Evolutionary conservation across 2,329 filamentous ascomycete species (phyloP), one percentile per base, ranked within the genome.

Genomic region (Sordariomycetes sp.): DNA sequence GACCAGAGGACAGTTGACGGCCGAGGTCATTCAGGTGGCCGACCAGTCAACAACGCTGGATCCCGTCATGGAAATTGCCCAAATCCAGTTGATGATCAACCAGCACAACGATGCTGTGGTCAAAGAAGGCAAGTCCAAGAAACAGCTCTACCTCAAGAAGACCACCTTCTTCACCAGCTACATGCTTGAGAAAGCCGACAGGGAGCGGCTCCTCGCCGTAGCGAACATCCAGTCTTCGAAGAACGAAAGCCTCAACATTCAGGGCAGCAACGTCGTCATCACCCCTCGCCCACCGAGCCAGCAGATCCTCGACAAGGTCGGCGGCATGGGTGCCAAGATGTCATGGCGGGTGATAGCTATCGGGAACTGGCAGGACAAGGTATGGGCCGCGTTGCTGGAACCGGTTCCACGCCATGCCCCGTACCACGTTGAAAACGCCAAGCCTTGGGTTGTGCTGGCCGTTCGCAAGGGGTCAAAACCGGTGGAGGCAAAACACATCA

Each of bases 141-240:
- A 59, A 26, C 63, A 59, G 30, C 68, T 92, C 39, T 70, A 75
- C 45, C 86, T 98, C 53, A 86, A 85, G 56, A 88, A 88, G 53
- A 86, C 79, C 2, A 81, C 94, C 32, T 86, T 87, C 58, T 95
- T 90, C 59, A 95, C 92, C 2, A 86, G 86, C 32, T 96, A 98
- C 58, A 75, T 94, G 58, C 80, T 98, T 43, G 69, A 69, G 26
- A 67, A 76, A 31, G 66, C 73, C 18, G 85, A 92, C 54, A 81
- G 80, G 3, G 74, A 83, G 49, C 76, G 73, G 36, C 66, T 96
- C 24, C 72, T 84, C 36, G 70, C 72, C 6, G 68, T 94, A n/a
- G 76, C 79, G 20, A 58, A 76, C 33, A 63, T 86, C 15, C 80
- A 81, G 4, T 8, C 26, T 21, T 16, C 17, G 14, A 11, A 14